A percentile compares a stretch with the other conserved stretches of the same genome.
phyloP scores from a whole-genome alignment of 148 eudicot species.

The Nepenthes gracilis region DNA sequence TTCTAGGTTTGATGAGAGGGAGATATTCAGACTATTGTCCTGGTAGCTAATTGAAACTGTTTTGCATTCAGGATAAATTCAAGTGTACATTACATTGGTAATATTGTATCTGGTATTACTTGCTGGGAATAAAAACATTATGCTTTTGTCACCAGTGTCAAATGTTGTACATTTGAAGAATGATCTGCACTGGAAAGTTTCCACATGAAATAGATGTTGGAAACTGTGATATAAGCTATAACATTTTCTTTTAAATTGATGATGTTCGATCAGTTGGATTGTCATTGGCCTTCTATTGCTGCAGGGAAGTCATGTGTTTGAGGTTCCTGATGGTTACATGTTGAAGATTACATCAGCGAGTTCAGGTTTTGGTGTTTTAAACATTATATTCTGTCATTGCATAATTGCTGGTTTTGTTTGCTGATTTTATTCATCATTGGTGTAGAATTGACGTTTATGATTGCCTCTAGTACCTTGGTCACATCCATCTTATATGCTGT shows the following conservation, averaged over 20 bases:
- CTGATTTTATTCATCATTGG: too few species aligned
- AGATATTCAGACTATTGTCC: background rate
- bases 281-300: slow-evolving; percentile 8
- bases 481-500: too few species aligned
- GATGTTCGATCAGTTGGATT: too few species aligned
- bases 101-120: too few species aligned
- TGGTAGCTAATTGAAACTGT: background rate
- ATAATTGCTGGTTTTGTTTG: background rate
- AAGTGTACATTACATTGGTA: background rate
- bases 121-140: too few species aligned
- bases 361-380: slow-evolving; percentile 36
- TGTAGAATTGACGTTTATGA: too few species aligned
- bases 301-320: slow-evolving; percentile 90
- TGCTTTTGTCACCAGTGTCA: too few species aligned
- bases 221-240: too few species aligned
- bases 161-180: too few species aligned
- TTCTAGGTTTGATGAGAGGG: background rate
- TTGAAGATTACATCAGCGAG: slow-evolving; percentile 52
- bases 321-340: slow-evolving; percentile 84
- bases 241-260: background rate
- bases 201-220: too few species aligned
- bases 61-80: background rate
- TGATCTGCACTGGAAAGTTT: too few species aligned
- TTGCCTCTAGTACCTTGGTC: too few species aligned
- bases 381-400: background rate